phyloP scores from a whole-genome alignment of 2,329 filamentous ascomycete genomes.

The Chrysosporium keratinophilum region DNA sequence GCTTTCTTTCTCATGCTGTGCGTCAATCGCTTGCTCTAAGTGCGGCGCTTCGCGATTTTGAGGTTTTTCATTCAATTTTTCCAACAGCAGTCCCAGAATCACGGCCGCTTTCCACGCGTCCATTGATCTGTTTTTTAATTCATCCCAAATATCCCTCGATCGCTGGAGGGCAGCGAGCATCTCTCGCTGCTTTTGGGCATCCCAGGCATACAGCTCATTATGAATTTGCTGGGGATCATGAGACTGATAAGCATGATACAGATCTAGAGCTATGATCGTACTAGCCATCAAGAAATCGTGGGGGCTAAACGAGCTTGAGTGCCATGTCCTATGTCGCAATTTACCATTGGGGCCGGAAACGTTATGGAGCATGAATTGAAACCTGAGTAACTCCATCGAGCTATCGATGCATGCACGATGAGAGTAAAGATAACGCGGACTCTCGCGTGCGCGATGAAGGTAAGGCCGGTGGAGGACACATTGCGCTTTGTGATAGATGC shows the following conservation, averaged over 20 bases:
- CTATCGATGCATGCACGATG: constrained; percentile 76
- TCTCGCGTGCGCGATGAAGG: constrained; percentile 64
- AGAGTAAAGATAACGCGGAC: constrained; percentile 73
- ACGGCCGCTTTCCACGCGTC: constrained; percentile 81
- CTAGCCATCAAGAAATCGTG: constrained; percentile 79
- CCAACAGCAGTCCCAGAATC: constrained; percentile 72
- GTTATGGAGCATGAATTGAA: constrained; percentile 63
- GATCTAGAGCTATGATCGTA: constrained; percentile 72
- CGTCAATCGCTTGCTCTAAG: constrained; percentile 25
- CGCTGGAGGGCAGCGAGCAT: constrained; percentile 67
- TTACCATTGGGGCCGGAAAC: constrained; percentile 65
- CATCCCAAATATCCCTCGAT: constrained; percentile 69
- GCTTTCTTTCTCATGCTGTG: constrained; percentile 50
- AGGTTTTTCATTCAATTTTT: constrained; percentile 50
- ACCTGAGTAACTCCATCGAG: constrained; percentile 67
- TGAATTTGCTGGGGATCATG: constrained; percentile 26
- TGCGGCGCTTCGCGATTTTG: constrained; percentile 22
- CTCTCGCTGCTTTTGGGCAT: constrained; percentile 47
- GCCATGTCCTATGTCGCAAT: constrained; percentile 64
- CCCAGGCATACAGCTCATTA: constrained; percentile 39
- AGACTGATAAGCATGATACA: constrained; percentile 50
- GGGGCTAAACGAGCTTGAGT: constrained; percentile 66
- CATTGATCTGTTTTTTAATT: constrained; percentile 64
- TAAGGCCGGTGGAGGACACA: constrained; percentile 85
- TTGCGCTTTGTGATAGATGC: constrained; percentile 78